A percentile compares a stretch with the other conserved stretches of the same genome.
Conservation (phyloP, 768 basidiomycete species). For the Favolaschia claudopus region DNA sequence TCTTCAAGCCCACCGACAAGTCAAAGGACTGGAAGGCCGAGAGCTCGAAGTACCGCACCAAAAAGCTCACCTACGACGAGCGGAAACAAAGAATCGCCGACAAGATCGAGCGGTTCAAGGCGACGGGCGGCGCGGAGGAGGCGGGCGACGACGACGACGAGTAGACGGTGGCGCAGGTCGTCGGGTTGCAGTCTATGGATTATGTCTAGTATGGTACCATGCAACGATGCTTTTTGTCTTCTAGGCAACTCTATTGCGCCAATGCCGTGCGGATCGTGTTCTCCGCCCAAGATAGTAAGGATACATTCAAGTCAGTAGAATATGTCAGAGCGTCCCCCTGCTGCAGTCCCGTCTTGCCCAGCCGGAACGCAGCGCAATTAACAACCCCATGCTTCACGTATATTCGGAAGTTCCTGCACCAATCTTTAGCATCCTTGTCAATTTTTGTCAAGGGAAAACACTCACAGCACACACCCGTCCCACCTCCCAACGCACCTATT, state of each 20-base stretch:
- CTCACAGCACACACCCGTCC: constrained; percentile 82
- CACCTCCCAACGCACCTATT: constrained; percentile 79
- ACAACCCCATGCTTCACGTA: constrained; percentile 60
- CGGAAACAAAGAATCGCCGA: constrained; percentile 81
- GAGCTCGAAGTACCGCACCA: constrained; percentile 69
- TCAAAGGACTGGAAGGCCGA: constrained; percentile 92
- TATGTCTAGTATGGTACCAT: constrained; percentile 21
- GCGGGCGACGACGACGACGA: constrained; percentile 72
- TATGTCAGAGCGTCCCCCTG: constrained; percentile 53
- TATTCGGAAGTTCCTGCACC: constrained; percentile 68
- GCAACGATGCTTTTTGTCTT: constrained; percentile 13
- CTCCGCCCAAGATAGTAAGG: constrained; percentile 64
- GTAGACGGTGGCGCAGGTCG: constrained; percentile 46
- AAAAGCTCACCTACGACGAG: constrained; percentile 77
- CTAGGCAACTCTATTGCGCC: neutral
- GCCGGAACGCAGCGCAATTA: constrained; percentile 63
- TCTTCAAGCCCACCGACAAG: constrained; percentile 90
- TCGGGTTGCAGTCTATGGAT: constrained; percentile 21
- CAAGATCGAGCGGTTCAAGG: constrained; percentile 92
- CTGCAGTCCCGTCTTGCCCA: constrained; percentile 50
- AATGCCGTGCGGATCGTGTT: constrained; percentile 53
- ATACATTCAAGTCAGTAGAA: constrained; percentile 39
- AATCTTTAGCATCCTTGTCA: neutral
- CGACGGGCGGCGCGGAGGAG: constrained; percentile 62
- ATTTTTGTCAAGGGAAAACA: constrained; percentile 22